These are phyloP conservation scores for Agrostemma githago DNA, from an alignment of 148 eudicot genomes.

Conservation along the genomic window DNA sequence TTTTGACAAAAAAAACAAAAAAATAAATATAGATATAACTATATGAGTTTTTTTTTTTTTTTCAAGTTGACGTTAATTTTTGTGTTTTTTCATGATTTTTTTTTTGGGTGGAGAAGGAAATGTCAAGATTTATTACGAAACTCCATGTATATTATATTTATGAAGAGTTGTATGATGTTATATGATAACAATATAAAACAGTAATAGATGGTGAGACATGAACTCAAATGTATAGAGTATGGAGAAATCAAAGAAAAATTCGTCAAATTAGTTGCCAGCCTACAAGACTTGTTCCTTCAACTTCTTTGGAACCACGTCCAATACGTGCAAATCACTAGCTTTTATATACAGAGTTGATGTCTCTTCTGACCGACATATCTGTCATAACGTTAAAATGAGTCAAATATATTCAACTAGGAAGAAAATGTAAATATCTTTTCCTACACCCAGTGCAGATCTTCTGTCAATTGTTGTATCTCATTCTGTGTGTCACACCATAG, in stretches of 20 bases:
- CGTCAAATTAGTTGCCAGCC: conserved; percentile 20
- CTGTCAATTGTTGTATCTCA: no score
- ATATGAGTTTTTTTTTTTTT: neutral
- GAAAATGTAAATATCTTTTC: no score
- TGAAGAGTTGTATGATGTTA: neutral
- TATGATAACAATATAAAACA: neutral
- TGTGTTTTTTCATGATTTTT: neutral
- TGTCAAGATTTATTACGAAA: neutral
- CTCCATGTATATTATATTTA: neutral
- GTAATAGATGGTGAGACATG: conserved; percentile 3
- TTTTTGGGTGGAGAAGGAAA: neutral
- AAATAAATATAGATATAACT: neutral
- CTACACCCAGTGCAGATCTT: no score
- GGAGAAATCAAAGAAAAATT: conserved; percentile 15
- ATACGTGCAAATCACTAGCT: conserved; percentile 17
- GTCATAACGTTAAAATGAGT: no score
- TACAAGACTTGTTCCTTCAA: conserved; percentile 13
- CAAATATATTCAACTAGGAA: no score
- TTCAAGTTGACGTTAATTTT: neutral
- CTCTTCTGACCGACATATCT: no score
- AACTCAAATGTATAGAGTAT: conserved; percentile 20
- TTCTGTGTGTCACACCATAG: no score
- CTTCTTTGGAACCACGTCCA: conserved; percentile 3
- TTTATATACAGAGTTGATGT: no score
- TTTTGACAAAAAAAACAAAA: neutral